Percentiles rank a stretch among this genome's conserved stretches.
These are phyloP conservation scores for Arthrobotrys sinensis DNA, from an alignment of 2,329 filamentous ascomycete genomes.

Conservation along the genomic window DNA sequence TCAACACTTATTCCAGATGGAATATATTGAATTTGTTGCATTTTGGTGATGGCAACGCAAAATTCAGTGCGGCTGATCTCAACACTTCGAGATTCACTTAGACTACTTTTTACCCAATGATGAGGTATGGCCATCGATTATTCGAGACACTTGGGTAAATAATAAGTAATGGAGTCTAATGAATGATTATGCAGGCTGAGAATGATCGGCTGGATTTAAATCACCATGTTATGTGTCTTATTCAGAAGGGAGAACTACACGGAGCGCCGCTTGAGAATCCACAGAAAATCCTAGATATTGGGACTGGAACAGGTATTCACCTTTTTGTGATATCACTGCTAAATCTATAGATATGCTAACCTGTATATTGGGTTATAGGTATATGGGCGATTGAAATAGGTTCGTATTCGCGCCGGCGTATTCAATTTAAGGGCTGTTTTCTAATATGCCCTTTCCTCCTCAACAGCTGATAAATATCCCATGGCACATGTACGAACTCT, in stretches of 20 bases:
- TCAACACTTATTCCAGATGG: slow-evolving; percentile 42
- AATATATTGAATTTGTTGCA: slow-evolving; percentile 24
- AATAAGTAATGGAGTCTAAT: neutral
- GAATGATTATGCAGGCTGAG: slow-evolving; percentile 13
- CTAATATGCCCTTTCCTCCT: slow-evolving; percentile 1
- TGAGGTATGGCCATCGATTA: neutral
- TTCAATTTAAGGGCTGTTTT: neutral
- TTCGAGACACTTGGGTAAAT: neutral
- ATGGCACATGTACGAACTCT: slow-evolving; percentile 61
- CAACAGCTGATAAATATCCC: slow-evolving; percentile 64
- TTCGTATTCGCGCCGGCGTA: slow-evolving; percentile 21
- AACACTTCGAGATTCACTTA: neutral
- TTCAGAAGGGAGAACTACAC: slow-evolving; percentile 69
- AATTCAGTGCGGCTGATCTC: slow-evolving; percentile 3
- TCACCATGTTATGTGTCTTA: slow-evolving; percentile 67
- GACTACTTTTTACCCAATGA: slow-evolving; percentile 50
- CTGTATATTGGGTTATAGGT: slow-evolving; percentile 62
- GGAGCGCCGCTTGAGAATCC: slow-evolving; percentile 69
- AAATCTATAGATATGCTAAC: slow-evolving; percentile 43
- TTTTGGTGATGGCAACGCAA: slow-evolving; percentile 32
- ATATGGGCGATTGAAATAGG: slow-evolving; percentile 65
- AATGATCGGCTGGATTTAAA: slow-evolving; percentile 61
- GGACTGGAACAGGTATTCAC: slow-evolving; percentile 69
- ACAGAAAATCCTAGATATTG: slow-evolving; percentile 72
- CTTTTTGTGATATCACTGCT: neutral